These are phyloP conservation scores for Pleurotus platypus DNA, from an alignment of 768 basidiomycete genomes.

Conservation along the genomic window DNA sequence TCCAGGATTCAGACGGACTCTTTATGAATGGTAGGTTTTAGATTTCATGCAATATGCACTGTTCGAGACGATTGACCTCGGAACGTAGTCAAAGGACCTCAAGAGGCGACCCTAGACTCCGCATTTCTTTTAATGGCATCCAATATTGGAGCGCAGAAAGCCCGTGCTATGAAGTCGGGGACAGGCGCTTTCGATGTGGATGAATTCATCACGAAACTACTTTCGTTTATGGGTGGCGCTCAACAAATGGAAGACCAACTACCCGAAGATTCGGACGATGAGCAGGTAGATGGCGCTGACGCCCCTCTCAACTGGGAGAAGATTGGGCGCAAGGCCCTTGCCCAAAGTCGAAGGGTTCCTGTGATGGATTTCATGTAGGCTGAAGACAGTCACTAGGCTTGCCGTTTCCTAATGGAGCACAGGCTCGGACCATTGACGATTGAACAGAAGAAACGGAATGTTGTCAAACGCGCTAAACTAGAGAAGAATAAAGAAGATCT, in stretches of 20 bases:
- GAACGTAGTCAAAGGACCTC: constrained; percentile 65
- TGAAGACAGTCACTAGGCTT: not conserved
- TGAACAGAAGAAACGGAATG: constrained; percentile 75
- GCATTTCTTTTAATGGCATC: constrained; percentile 73
- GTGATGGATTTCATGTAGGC: constrained; percentile 86
- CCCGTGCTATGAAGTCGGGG: constrained; percentile 88
- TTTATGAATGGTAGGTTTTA: constrained; percentile 54
- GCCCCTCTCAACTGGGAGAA: constrained; percentile 74
- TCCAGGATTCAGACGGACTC: constrained; percentile 55
- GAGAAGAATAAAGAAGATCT: constrained; percentile 71
- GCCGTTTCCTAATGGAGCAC: constrained; percentile 11
- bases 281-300: constrained; percentile 42
- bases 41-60: not conserved
- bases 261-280: constrained; percentile 50
- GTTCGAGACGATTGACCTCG: not conserved
- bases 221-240: constrained; percentile 73
- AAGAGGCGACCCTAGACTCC: constrained; percentile 90
- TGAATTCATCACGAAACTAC: constrained; percentile 78
- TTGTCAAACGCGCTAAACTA: constrained; percentile 57
- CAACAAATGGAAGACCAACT: constrained; percentile 39
- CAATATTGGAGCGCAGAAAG: constrained; percentile 78
- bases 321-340: constrained; percentile 81
- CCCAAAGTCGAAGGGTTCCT: constrained; percentile 75
- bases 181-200: constrained; percentile 88
- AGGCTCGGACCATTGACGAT: constrained; percentile 92